These are phyloP conservation scores for Helicocarpus griseus DNA, from an alignment of 2,329 filamentous ascomycete species.

Conservation along the genomic window DNA sequence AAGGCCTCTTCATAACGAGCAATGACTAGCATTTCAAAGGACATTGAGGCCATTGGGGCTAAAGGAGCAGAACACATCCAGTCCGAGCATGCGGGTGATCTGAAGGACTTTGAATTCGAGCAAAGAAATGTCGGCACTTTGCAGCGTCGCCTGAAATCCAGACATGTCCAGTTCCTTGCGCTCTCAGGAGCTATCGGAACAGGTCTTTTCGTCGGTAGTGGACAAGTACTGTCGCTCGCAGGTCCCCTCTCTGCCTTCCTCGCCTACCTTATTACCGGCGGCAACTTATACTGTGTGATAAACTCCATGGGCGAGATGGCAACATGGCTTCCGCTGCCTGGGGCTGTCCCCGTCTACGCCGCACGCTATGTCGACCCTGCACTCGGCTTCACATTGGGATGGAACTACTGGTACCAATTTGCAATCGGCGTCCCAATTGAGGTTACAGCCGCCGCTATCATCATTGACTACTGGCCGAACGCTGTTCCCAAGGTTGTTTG, in stretches of 20 bases:
- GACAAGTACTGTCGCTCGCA: constrained; percentile 23
- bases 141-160: constrained; percentile 26
- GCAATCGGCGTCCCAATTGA: constrained; percentile 42
- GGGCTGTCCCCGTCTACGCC: constrained; percentile 44
- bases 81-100: too few relatives aligned
- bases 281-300: constrained; percentile 42
- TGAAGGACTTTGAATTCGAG: not conserved
- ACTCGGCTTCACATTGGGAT: constrained; percentile 42
- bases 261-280: constrained; percentile 30
- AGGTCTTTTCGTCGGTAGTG: constrained; percentile 26
- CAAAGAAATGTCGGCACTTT: constrained; percentile 20
- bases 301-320: constrained; percentile 32
- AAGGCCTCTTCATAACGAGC: too few relatives aligned
- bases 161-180: constrained; percentile 31
- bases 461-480: constrained; percentile 35
- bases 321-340: constrained; percentile 30
- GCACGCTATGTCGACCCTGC: constrained; percentile 23
- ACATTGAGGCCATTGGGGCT: too few relatives aligned
- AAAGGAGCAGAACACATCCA: too few relatives aligned
- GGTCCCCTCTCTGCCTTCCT: constrained; percentile 26
- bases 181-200: constrained; percentile 28
- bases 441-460: constrained; percentile 38
- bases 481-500: constrained; percentile 14
- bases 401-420: constrained; percentile 46
- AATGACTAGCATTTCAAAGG: too few relatives aligned